Evolutionary conservation across 2,329 filamentous ascomycete species (phyloP), one percentile per base, ranked within the genome.

Genomic region (Calonectria crousiana): DNA sequence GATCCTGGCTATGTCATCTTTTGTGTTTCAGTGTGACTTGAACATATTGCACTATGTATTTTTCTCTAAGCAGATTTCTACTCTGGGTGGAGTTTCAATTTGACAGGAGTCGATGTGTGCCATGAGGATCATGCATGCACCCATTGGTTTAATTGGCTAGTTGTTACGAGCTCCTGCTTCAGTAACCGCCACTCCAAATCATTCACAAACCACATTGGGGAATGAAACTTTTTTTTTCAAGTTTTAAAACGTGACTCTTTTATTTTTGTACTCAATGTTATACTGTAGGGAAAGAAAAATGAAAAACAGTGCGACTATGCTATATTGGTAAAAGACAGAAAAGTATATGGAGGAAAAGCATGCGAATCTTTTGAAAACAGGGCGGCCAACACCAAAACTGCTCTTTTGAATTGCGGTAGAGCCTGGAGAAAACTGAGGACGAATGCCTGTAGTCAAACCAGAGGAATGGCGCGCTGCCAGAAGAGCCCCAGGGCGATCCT

Each of bases 381-480:
- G 3, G 56, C 56, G 56, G 32, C 56, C 13, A 36, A 62, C 28
- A 62, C 32, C 16, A 62, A 41, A 30, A 62, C 18, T 2, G 34
- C 34, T 62, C 56, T 62, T 41, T 62, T 62, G 16, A 62, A 23
- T 30, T 62, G 56, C 3, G 56, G 56, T 4, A 62, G 56, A 41
- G 36, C 56, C 9, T 62, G 56, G 3, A 62, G 34, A 11, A 62
- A 62, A 20, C 8, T 62, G 56, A 62, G 9, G 0, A 62, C 0
- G n/a, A 62, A 62, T 2, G 56, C 56, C 6, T 62, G 56, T 62
- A 62, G 56, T 62, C 56, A 62, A 26, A 62, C 56, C 26, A 62
- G 34, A 3, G 56, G 56, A 8, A 62, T 36, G 26, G 56, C 34
- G 13, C 56, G 56, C 36, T 62, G 56, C 56, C 56, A 62, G 56